Evolutionary conservation across 768 basidiomycete genomes (phyloP).

Genomic region (Leucosporidium creatinivorum): DNA sequence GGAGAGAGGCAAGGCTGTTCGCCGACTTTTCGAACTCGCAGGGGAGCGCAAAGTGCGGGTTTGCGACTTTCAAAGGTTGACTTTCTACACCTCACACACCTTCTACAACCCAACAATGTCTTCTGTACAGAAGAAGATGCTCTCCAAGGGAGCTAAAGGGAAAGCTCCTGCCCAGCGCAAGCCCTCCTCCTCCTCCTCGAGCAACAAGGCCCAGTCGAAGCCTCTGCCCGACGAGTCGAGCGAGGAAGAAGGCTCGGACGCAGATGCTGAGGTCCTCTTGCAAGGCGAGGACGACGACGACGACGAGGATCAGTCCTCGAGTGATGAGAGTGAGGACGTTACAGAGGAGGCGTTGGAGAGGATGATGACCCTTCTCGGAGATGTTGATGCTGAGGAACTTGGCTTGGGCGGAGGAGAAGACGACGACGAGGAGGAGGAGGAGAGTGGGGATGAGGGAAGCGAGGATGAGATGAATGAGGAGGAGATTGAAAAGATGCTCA

Average conservation of each 20-base stretch:
- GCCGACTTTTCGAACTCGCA: slow-evolving; percentile 3
- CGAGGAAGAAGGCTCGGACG: slow-evolving; percentile 8
- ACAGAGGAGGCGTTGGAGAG: slow-evolving; percentile 48
- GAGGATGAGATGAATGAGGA: slow-evolving; percentile 39
- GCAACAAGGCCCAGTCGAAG: not conserved
- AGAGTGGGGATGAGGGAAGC: slow-evolving; percentile 12
- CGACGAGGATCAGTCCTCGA: slow-evolving; percentile 40
- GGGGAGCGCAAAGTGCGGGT: not conserved
- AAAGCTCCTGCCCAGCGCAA: not conserved
- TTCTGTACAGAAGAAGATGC: not conserved
- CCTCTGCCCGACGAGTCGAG: not conserved
- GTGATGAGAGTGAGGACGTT: slow-evolving; percentile 45
- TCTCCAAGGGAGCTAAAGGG: not conserved
- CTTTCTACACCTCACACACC: not conserved
- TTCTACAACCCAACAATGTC: not conserved
- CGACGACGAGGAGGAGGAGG: slow-evolving; percentile 27
- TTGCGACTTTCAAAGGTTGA: not conserved
- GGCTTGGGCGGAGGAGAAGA: slow-evolving; percentile 17
- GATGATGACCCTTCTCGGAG: slow-evolving; percentile 22
- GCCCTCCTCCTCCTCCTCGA: no score
- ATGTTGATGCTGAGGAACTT: slow-evolving; percentile 21
- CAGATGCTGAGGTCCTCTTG: slow-evolving; percentile 1
- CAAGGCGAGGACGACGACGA: slow-evolving; percentile 3
- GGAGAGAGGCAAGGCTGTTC: not conserved
- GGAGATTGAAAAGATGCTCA: slow-evolving; percentile 23